phyloP scores from a whole-genome alignment of 1,284 basidiomycete species.

The Uromyces viciae-fabae region DNA sequence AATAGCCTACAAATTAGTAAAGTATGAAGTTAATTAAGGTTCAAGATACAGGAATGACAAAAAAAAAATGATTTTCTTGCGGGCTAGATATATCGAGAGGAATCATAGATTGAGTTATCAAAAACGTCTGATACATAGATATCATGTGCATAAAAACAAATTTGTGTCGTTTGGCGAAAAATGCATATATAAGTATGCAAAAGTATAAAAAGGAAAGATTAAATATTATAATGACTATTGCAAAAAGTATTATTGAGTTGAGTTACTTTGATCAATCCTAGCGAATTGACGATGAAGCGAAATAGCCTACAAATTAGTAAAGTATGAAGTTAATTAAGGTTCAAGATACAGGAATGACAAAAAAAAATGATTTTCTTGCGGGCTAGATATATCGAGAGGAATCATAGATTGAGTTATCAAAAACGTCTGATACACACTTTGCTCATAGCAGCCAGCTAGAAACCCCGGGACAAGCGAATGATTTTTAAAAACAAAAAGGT shows the following conservation, averaged over 20 bases:
- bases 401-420: too few species aligned
- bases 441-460: constrained; percentile 39
- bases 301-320: constrained; percentile 4
- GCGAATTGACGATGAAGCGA: constrained; percentile 38
- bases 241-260: neutral
- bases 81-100: neutral
- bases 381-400: neutral
- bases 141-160: too few species aligned
- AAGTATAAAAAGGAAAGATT: too few species aligned
- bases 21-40: neutral
- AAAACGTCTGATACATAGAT: too few species aligned
- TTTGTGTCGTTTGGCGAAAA: too few species aligned
- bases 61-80: neutral
- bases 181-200: too few species aligned
- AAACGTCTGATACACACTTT: too few species aligned
- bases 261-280: constrained; percentile 13
- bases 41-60: neutral
- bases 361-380: neutral
- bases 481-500: neutral
- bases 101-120: too few species aligned
- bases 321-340: neutral
- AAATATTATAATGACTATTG: too few species aligned
- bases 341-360: neutral
- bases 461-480: neutral
- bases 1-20: constrained; percentile 4